Evolutionary conservation across 2,329 filamentous ascomycete genomes (phyloP), one percentile per base, ranked within the genome.

Genomic region (Hawksworthiomyces lignivorus): DNA sequence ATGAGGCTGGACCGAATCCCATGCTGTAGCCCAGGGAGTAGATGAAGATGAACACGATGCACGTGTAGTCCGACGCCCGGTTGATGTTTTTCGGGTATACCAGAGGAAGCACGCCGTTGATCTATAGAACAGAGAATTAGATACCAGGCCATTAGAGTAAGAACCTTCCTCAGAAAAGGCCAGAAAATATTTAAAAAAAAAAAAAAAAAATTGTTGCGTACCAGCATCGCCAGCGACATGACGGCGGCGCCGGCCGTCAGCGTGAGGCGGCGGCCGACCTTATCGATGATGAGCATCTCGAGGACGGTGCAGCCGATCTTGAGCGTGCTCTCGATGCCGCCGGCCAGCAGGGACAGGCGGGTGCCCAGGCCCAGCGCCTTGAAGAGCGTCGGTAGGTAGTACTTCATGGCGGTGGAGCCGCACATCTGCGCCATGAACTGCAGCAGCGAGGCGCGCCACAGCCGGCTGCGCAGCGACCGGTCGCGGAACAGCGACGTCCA

Each of bases 381-480:
- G 44, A 78, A 70, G 8, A 77, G 68, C 0, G 65, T 68, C 0
- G 74, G 74, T 0, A 78, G 62, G 49, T 77, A 77, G 50, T 78
- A 77, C 50, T 78, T 77, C 63, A 78, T 77, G 3, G 72, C 73
- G 0, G 73, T 72, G 12, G 73, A 72, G 17, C 75, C 74, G 48
- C 72, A 76, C 69, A 77, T 73, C 49, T 76, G 72, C 0, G 72
- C 70, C 69, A 78, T 72, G 55, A 78, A 77, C 53, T 77, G 73
- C 5, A 78, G 61, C 2, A 77, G 57, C 0, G 71, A 65, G 1
- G 73, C 72, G 15, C 74, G 65, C 75, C 75, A 78, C 12, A 79
- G 60, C 1, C 75, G 64, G 12, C 67, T 62, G 51, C 70, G 71
- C 1, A 78, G 58, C 11, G 63, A 57, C 12, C 59, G 55, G 22